Evolutionary conservation across 2,329 filamentous ascomycete genomes (phyloP), one percentile per base, ranked within the genome.

Genomic region (Aspergillus sp.): DNA sequence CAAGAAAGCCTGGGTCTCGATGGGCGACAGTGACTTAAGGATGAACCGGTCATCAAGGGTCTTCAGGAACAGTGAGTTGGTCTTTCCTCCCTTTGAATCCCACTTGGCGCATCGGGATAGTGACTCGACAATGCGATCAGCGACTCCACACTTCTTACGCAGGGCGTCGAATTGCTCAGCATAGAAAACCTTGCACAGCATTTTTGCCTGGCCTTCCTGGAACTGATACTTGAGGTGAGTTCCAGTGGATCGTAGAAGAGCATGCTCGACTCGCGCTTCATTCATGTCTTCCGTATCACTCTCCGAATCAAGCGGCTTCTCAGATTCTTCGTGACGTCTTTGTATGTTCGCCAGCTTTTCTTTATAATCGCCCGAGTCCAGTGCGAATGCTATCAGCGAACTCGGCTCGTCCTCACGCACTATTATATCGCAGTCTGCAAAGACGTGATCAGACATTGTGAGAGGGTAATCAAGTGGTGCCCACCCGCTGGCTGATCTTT

Each of bases 181-280:
- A 68, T 96, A 99, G 75, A 99, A 98, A 47, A 99, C 95, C 76
- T 99, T 99, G 80, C 96, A 98, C 50, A 93, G 89, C 84, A 97
- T 96, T 68, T 90, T 91, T 3, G 96, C 93, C n/a, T 90, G 87
- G 0, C 93, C 92, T 71, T 97, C 93, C 27, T 89, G 88, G 76
- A 98, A 99, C 59, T 96, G 91, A 71, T 97, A 99, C 70, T 96
- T 96, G 64, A 97, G 87, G 73, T 99, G 95, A 1, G 91, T 96
- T 39, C 93, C 93, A 0, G 91, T 96, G 31, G 88, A 84, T 62
- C 91, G 87, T 33, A 96, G 81, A 25, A 99, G 81, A 39, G 91
- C 95, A 62, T 90, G 88, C 73, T 99, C 93, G 9, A 98, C 85
- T 51, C 90, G 90, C 2, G 84, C 83, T 70, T 96, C 88, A 47